phyloP scores from a whole-genome alignment of 2,329 filamentous ascomycete species.

The Curvularia spicifera region DNA sequence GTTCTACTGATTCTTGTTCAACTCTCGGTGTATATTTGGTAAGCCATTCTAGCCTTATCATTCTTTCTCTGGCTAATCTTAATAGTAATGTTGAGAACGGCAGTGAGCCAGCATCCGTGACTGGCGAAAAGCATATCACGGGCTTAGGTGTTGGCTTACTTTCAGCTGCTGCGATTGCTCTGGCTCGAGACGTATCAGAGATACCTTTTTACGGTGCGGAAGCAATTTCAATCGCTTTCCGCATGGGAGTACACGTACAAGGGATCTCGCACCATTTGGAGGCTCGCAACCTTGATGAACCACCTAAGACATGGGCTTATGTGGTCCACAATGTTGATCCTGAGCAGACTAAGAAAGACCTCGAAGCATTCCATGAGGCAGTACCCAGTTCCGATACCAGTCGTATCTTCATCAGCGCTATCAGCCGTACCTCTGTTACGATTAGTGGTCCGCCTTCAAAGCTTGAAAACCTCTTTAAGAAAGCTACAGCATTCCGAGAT shows the following conservation, averaged over 20 bases:
- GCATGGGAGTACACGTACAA: slow-evolving; percentile 55
- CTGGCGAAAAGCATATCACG: background rate
- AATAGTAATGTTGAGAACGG: background rate
- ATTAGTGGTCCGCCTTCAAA: slow-evolving; percentile 42
- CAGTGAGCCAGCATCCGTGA: background rate
- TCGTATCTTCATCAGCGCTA: slow-evolving; percentile 38
- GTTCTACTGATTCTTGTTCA: slow-evolving; percentile 52
- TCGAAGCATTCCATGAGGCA: slow-evolving; percentile 44
- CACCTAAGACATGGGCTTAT: slow-evolving; percentile 52
- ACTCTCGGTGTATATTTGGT: slow-evolving; percentile 56
- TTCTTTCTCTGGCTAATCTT: background rate
- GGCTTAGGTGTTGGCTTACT: slow-evolving; percentile 54
- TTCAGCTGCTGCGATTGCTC: slow-evolving; percentile 51
- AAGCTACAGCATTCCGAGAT: slow-evolving; percentile 30
- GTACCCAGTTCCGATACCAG: slow-evolving; percentile 27
- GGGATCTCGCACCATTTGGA: slow-evolving; percentile 54
- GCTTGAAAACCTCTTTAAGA: slow-evolving; percentile 33
- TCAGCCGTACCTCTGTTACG: slow-evolving; percentile 35
- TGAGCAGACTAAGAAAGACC: slow-evolving; percentile 47
- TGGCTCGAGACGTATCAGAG: slow-evolving; percentile 51
- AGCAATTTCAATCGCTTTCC: slow-evolving; percentile 54
- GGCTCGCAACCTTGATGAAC: slow-evolving; percentile 33
- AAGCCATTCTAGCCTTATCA: slow-evolving; percentile 21
- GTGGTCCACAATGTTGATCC: slow-evolving; percentile 47
- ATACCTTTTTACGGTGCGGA: slow-evolving; percentile 53